Percentiles rank a stretch among this genome's conserved stretches.
phyloP scores from a whole-genome alignment of 495 filamentous ascomycete genomes.

The Penicillium goetzii region DNA sequence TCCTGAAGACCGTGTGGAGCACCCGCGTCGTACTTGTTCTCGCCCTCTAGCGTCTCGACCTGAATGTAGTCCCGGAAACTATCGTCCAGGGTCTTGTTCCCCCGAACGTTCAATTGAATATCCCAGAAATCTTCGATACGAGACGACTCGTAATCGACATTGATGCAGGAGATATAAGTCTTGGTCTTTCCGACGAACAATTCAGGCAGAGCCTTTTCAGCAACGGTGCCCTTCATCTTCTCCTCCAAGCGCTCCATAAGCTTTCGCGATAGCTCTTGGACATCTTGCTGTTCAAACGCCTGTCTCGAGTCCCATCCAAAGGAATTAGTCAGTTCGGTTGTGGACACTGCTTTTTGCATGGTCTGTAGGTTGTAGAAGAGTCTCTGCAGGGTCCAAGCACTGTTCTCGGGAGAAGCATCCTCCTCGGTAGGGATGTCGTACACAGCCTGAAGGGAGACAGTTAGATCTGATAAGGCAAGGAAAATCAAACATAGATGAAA shows the following conservation, averaged over 20 bases:
- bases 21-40: conserved; percentile 95
- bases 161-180: conserved; percentile 98
- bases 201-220: conserved; percentile 86
- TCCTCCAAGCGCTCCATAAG: conserved; percentile 96
- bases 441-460: conserved; percentile 66
- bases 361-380: conserved; percentile 95
- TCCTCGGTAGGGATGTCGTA: conserved; percentile 93
- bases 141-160: conserved; percentile 95
- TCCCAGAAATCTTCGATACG: conserved; percentile 98
- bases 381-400: conserved; percentile 90
- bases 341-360: conserved; percentile 77
- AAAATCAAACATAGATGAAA: conserved; percentile 17
- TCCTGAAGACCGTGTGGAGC: conserved; percentile 91
- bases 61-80: conserved; percentile 96
- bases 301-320: conserved; percentile 98
- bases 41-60: conserved; percentile 94
- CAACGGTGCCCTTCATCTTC: conserved; percentile 95
- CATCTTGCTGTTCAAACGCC: conserved; percentile 99
- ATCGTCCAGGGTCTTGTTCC: conserved; percentile 88
- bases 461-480: conserved; percentile 12
- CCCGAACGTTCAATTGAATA: conserved; percentile 93
- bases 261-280: conserved; percentile 94
- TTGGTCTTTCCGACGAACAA: conserved; percentile 97
- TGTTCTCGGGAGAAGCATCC: conserved; percentile 79
- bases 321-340: conserved; percentile 88